These are phyloP conservation scores for Daldinia childiae DNA, from an alignment of 495 filamentous ascomycete species.

Conservation along the genomic window DNA sequence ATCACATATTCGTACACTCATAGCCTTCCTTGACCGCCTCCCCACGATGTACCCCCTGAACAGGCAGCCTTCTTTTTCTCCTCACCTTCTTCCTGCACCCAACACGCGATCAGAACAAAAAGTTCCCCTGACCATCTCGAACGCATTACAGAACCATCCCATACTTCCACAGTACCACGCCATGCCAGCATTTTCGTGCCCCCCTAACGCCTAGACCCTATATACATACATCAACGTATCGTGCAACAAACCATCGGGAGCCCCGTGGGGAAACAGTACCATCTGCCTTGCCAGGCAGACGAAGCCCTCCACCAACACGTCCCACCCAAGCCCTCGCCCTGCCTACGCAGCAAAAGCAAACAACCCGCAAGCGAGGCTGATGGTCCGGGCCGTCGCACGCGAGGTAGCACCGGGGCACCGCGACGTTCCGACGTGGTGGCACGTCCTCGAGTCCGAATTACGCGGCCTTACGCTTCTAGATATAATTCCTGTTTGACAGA, in stretches of 20 bases:
- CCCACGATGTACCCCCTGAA: not conserved
- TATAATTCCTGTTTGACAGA: not conserved
- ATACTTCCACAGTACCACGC: not conserved
- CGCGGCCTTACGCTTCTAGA: too few species aligned
- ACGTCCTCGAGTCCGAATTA: slow-evolving; percentile 7
- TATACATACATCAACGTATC: not conserved
- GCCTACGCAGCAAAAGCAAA: not conserved
- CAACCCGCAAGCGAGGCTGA: not conserved
- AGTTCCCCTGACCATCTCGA: not conserved
- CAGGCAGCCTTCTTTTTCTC: not conserved
- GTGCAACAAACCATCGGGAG: not conserved
- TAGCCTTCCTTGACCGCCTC: not conserved
- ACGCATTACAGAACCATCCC: not conserved
- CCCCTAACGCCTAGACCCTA: not conserved
- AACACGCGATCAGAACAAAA: not conserved
- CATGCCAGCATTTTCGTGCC: not conserved
- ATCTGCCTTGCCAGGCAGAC: not conserved
- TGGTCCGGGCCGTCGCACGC: slow-evolving; percentile 3
- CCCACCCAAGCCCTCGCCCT: not conserved
- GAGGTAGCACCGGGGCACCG: not conserved
- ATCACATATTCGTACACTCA: not conserved
- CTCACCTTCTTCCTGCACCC: not conserved
- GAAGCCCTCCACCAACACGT: not conserved
- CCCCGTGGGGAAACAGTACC: not conserved
- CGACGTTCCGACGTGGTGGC: not conserved